Evolutionary conservation across 192 early-diverging fungal species (phyloP).

Genomic region (Spinellus fusiger): DNA sequence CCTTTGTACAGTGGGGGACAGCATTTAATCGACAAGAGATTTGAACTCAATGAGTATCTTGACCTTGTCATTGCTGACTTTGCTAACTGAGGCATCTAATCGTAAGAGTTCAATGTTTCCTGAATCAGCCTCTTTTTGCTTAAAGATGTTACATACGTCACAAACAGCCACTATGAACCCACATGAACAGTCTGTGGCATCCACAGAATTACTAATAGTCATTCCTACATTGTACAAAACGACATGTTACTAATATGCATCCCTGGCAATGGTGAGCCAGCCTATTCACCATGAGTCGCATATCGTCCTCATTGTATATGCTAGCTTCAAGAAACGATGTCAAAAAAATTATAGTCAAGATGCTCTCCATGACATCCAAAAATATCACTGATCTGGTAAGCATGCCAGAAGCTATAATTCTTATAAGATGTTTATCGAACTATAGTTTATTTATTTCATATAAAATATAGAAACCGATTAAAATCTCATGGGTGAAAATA

Average conservation of each 20-base stretch:
- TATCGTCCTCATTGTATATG: neutral
- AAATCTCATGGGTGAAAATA: too few species aligned
- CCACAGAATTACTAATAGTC: neutral
- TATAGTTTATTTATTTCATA: too few species aligned
- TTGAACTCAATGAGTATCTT: neutral
- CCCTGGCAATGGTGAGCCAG: neutral
- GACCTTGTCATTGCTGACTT: neutral
- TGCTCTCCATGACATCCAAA: neutral
- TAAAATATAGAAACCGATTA: too few species aligned
- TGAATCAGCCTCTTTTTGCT: neutral
- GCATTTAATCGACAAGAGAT: neutral
- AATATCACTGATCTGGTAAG: too few species aligned
- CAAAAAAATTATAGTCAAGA: neutral
- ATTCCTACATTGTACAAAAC: neutral
- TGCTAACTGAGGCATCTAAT: neutral
- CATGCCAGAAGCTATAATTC: too few species aligned
- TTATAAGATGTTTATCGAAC: too few species aligned
- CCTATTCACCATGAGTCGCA: neutral
- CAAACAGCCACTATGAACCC: neutral
- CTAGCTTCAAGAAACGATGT: neutral
- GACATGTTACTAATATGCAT: neutral
- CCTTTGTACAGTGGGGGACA: neutral
- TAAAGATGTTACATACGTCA: neutral
- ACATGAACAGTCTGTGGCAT: neutral
- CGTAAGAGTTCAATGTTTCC: neutral